These are phyloP conservation scores for Trypanosoma congolense DNA, from an alignment of 208 protist species.

Conservation along the genomic window DNA sequence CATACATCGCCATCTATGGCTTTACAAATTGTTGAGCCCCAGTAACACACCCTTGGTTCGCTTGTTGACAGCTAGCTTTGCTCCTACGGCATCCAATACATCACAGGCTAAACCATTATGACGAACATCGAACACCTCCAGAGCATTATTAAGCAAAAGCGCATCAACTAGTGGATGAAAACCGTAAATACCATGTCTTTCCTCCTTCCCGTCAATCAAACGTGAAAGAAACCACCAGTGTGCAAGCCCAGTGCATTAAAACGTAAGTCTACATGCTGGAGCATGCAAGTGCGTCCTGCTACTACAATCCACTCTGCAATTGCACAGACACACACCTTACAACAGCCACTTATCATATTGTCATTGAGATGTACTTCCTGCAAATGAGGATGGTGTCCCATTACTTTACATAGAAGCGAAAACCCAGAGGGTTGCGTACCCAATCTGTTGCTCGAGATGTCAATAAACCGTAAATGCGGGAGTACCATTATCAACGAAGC, in stretches of 20 bases:
- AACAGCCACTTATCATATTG: conserved; percentile 37
- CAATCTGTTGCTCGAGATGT: conserved; percentile 48
- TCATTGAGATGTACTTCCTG: conserved; percentile 25
- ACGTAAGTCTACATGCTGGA: conserved; percentile 19
- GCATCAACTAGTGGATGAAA: conserved; percentile 50
- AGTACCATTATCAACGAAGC: conserved; percentile 24
- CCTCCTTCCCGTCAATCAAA: not conserved
- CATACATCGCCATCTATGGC: not conserved
- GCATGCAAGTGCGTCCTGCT: conserved; percentile 11
- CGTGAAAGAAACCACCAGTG: not conserved
- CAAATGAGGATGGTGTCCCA: conserved; percentile 32
- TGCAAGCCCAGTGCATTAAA: conserved; percentile 24
- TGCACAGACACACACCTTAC: conserved; percentile 22
- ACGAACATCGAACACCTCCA: conserved; percentile 28
- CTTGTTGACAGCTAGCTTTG: conserved; percentile 51
- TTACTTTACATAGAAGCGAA: conserved; percentile 25
- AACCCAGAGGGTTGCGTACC: conserved; percentile 25
- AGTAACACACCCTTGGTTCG: conserved; percentile 14
- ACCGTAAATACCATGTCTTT: conserved; percentile 7
- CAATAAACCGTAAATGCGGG: conserved; percentile 22
- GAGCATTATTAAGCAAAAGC: conserved; percentile 51
- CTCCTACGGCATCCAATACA: conserved; percentile 41
- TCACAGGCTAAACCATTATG: conserved; percentile 37
- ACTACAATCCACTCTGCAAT: conserved; percentile 51
- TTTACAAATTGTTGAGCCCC: not conserved